Base-by-base conservation (phyloP, 1,139 yeast species). In the Zygosaccharomyces sapae region DNA sequence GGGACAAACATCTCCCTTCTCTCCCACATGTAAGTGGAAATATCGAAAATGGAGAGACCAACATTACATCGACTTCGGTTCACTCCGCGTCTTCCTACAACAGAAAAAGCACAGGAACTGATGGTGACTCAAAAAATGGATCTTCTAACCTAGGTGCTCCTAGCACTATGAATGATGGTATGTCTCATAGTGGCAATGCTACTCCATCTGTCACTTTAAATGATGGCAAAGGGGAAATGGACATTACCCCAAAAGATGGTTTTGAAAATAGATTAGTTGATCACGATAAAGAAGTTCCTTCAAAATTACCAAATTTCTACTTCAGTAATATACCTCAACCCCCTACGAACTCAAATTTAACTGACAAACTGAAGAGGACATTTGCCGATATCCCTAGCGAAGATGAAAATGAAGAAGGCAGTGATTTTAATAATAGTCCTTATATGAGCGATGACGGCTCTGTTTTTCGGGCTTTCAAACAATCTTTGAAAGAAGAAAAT, bases 371-470 rank as follows among this genome's bases (percentile, higher is more conserved):
- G 20, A 48, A 42, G 16, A 43, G 41, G 37, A 41, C 51, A n/a
- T 48, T 48, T 25, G 49, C 46, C 16, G 48, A 48, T 9, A 43
- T 48, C 31, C 46, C 47, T 5, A 48, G 45, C 16, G 51, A 44
- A 9, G 47, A 45, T 3, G 47, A 45, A 13, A 44, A 16, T 33
- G 42, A 38, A 7, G 31, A 31, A 12, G 27, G 24, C 5, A 46
- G 46, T 24, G 47, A 45, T 30, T 30, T 43, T 5, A 47, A 47
- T 22, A 45, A 47, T 20, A 47, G 48, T 19, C 45, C 50, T 8
- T 44, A 47, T 27, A 22, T 45, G 41, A 44, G 47, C 24, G 51
- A 48, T 24, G 51, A 48, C 38, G 44, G 44, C 3, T 46, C 48
- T 19, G 40, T 47, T 3, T 48, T 45, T 16, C 27, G 44, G 16